phyloP scores from a whole-genome alignment of 2,329 filamentous ascomycete species.

The Apiospora malaysiana region DNA sequence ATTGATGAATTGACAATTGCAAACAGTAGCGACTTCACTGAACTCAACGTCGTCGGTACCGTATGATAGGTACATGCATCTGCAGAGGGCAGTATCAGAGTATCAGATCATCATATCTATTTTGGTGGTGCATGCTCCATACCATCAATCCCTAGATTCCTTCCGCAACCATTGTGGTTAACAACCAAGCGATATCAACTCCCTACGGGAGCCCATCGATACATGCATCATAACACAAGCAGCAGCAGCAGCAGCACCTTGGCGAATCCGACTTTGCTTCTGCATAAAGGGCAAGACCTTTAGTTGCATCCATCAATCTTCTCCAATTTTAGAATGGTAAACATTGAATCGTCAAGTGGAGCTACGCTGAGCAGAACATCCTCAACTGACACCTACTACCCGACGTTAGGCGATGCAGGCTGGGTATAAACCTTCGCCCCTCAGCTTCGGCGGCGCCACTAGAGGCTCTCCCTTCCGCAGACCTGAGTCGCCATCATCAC shows the following conservation, averaged over 20 bases:
- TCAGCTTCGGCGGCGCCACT: constrained; percentile 70
- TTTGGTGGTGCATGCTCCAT: not conserved
- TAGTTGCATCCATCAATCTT: not conserved
- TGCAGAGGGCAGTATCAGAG: too few relatives aligned
- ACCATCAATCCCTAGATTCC: not conserved
- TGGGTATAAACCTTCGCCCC: constrained; percentile 72
- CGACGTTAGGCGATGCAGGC: constrained; percentile 57
- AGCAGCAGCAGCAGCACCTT: not conserved
- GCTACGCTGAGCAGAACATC: not conserved
- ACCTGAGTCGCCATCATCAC: constrained; percentile 68
- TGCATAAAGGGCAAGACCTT: constrained; percentile 7
- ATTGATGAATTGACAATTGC: too few relatives aligned
- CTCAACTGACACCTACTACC: constrained; percentile 21
- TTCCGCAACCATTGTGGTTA: not conserved
- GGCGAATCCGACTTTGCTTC: not conserved
- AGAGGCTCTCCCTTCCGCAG: constrained; percentile 70
- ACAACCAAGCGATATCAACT: not conserved
- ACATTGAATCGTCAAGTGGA: constrained; percentile 15
- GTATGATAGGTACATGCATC: too few relatives aligned
- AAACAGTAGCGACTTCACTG: too few relatives aligned
- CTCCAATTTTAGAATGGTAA: constrained; percentile 16
- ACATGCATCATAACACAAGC: not conserved
- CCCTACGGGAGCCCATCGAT: not conserved
- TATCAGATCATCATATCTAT: too few relatives aligned
- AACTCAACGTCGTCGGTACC: too few relatives aligned